Conservation (phyloP, 2,329 filamentous ascomycete species). For the Allantophomopsis lycopodina region DNA sequence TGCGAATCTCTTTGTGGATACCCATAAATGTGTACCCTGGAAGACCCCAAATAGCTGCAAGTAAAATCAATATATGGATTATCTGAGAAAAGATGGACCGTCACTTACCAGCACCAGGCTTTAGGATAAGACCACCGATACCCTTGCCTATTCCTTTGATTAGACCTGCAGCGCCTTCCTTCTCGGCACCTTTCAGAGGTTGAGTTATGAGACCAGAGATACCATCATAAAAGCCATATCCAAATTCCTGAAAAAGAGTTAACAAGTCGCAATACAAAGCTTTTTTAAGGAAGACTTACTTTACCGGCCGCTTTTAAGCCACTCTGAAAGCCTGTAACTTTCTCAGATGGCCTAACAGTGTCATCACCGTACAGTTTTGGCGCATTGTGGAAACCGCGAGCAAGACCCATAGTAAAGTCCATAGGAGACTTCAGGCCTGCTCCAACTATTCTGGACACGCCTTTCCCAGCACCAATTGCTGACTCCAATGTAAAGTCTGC, state of each 20-base stretch:
- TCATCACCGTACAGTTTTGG: conserved; percentile 77
- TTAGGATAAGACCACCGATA: conserved; percentile 66
- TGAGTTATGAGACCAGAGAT: conserved; percentile 71
- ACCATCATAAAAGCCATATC: conserved; percentile 67
- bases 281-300: conserved; percentile 17
- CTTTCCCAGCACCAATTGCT: conserved; percentile 50
- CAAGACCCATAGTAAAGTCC: conserved; percentile 71
- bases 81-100: too few species aligned
- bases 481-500: conserved; percentile 32
- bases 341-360: conserved; percentile 63
- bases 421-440: conserved; percentile 70
- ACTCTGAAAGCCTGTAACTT: conserved; percentile 63
- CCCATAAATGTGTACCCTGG: conserved; percentile 78
- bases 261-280: background rate
- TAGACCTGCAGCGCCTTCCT: conserved; percentile 52
- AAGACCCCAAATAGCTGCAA: conserved; percentile 47
- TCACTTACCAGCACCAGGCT: conserved; percentile 60
- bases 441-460: conserved; percentile 57
- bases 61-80: background rate
- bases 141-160: conserved; percentile 74
- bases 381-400: conserved; percentile 79
- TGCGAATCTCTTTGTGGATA: conserved; percentile 63
- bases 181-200: conserved; percentile 54
- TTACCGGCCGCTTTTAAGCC: conserved; percentile 68
- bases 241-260: conserved; percentile 39